Conservation (phyloP, 768 basidiomycete species). For the Grammothele lineata region DNA sequence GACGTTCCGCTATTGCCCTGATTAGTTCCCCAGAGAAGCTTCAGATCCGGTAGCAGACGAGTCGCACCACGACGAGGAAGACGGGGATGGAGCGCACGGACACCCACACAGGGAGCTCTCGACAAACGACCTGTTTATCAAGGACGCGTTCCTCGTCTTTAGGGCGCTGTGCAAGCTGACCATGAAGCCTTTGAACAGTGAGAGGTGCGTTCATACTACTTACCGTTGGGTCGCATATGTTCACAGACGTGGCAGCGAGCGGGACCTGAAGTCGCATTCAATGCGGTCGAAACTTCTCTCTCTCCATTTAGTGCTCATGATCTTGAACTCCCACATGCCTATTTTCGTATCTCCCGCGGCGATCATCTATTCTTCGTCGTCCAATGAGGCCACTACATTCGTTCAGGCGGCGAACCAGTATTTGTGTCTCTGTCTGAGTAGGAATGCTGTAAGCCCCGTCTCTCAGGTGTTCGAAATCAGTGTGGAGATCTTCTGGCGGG, state of each 20-base stretch:
- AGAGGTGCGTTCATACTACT: too few relatives aligned
- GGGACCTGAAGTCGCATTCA: constrained; percentile 92
- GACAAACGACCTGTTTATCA: constrained; percentile 87
- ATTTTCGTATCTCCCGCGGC: constrained; percentile 84
- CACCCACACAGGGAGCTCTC: constrained; percentile 44
- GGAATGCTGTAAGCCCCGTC: constrained; percentile 94
- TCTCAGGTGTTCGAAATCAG: constrained; percentile 97
- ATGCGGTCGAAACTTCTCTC: constrained; percentile 97
- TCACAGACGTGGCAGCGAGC: constrained; percentile 78
- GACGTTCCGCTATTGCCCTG: not conserved
- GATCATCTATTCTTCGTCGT: constrained; percentile 89
- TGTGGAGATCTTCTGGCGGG: constrained; percentile 98
- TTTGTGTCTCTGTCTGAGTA: constrained; percentile 85
- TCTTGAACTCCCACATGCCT: constrained; percentile 87
- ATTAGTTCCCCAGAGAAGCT: not conserved
- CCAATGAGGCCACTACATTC: constrained; percentile 84
- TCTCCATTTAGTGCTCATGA: constrained; percentile 87
- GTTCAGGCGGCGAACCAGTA: constrained; percentile 95
- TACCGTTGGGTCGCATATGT: too few relatives aligned
- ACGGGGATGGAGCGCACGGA: constrained; percentile 14
- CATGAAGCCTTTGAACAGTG: constrained; percentile 93
- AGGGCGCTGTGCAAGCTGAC: constrained; percentile 95
- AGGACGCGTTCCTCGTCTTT: constrained; percentile 98
- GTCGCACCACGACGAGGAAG: constrained; percentile 12
- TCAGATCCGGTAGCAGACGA: constrained; percentile 21